These are phyloP conservation scores for Cyphellophora attinorum DNA, from an alignment of 2,329 filamentous ascomycete genomes.

Conservation along the genomic window DNA sequence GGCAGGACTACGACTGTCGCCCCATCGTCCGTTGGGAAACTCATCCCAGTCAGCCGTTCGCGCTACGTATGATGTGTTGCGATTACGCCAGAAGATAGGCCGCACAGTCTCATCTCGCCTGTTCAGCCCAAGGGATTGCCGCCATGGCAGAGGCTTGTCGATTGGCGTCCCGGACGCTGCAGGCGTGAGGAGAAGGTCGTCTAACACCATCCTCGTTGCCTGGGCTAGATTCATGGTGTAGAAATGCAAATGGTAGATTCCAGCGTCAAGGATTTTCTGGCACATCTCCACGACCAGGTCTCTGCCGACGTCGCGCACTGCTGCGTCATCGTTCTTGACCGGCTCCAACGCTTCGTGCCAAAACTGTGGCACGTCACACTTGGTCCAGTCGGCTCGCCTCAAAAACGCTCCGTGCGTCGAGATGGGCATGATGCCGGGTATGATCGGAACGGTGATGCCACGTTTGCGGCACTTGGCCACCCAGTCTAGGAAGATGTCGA, in stretches of 20 bases:
- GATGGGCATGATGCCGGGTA: constrained; percentile 87
- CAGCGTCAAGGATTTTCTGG: constrained; percentile 69
- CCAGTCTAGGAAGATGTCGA: constrained; percentile 89
- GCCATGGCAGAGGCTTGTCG: constrained; percentile 90
- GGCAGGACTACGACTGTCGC: constrained; percentile 88
- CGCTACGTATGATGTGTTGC: constrained; percentile 88
- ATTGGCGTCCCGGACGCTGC: constrained; percentile 61
- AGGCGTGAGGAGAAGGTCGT: constrained; percentile 76
- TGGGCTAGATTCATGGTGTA: constrained; percentile 99
- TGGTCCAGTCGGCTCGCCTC: constrained; percentile 81
- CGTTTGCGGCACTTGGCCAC: constrained; percentile 73
- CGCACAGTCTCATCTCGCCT: constrained; percentile 90
- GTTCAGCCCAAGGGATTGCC: constrained; percentile 82
- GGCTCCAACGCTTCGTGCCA: constrained; percentile 81
- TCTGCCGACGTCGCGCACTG: constrained; percentile 83
- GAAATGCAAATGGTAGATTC: constrained; percentile 86
- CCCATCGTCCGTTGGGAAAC: constrained; percentile 97
- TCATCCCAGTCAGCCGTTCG: constrained; percentile 98
- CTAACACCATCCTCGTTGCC: constrained; percentile 85
- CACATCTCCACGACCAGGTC: constrained; percentile 83
- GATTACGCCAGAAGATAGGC: constrained; percentile 97
- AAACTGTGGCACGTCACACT: constrained; percentile 67
- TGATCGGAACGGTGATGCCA: constrained; percentile 74
- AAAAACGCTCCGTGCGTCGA: constrained; percentile 91
- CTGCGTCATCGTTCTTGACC: constrained; percentile 91